These are phyloP conservation scores for Capsella bursapastoris DNA, from an alignment of 345 rosid species.

Conservation along the genomic window DNA sequence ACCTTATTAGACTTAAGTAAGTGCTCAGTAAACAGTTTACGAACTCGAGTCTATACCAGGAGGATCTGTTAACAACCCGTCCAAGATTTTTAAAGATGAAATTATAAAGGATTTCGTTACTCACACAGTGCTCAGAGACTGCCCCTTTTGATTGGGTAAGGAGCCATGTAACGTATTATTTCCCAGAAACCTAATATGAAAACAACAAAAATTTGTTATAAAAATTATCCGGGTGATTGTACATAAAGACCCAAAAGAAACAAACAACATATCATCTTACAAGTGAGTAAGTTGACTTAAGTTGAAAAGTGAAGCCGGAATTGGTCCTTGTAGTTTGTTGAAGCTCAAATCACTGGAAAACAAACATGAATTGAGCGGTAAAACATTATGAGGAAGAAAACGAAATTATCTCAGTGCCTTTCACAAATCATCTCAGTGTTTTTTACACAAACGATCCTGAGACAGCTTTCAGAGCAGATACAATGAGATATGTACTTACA, in stretches of 20 bases:
- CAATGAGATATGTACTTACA: slow-evolving; percentile 50
- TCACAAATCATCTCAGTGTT: neutral
- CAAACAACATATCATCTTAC: slow-evolving; percentile 47
- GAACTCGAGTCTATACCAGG: neutral
- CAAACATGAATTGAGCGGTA: neutral
- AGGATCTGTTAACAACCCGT: slow-evolving; percentile 8
- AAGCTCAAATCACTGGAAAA: slow-evolving; percentile 42
- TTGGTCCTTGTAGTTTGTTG: slow-evolving; percentile 35
- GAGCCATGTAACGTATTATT: slow-evolving; percentile 51
- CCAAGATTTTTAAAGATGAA: slow-evolving; percentile 1
- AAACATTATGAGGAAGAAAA: neutral
- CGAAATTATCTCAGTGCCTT: neutral
- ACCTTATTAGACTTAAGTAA: slow-evolving; percentile 14
- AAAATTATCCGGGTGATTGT: neutral
- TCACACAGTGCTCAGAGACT: slow-evolving; percentile 56
- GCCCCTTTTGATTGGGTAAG: slow-evolving; percentile 54
- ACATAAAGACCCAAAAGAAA: neutral
- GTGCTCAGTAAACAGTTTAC: neutral
- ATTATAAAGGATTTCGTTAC: slow-evolving; percentile 34
- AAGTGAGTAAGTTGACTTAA: slow-evolving; percentile 41
- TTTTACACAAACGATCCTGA: neutral
- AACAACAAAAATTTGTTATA: neutral
- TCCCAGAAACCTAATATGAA: slow-evolving; percentile 52
- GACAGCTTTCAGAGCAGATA: neutral
- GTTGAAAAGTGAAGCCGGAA: slow-evolving; percentile 39